These are phyloP conservation scores for Caloboletus firmus DNA, from an alignment of 1,284 basidiomycete genomes.

Conservation along the genomic window DNA sequence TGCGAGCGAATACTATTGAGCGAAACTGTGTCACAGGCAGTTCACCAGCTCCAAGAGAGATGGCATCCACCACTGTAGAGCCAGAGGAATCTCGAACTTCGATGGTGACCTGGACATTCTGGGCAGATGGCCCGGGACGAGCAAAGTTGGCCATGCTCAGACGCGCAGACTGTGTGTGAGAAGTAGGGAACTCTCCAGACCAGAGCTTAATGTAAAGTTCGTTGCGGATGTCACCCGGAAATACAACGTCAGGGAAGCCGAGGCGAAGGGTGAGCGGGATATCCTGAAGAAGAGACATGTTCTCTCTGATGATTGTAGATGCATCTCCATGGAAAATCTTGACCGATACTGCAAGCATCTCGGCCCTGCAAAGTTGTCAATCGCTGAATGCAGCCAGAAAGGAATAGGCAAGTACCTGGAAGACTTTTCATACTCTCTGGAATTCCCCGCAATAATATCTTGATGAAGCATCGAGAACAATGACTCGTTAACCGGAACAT, in stretches of 20 bases:
- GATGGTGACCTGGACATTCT: slow-evolving; percentile 87
- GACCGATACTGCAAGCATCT: slow-evolving; percentile 85
- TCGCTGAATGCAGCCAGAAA: background rate
- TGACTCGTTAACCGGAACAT: slow-evolving; percentile 79
- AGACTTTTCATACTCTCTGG: slow-evolving; percentile 83
- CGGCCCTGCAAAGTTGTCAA: slow-evolving; percentile 55
- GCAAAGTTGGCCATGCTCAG: slow-evolving; percentile 65
- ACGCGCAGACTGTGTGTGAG: slow-evolving; percentile 48
- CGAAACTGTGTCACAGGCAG: slow-evolving; percentile 77
- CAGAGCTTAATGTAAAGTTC: slow-evolving; percentile 95
- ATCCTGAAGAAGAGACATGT: slow-evolving; percentile 84
- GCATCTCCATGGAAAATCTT: slow-evolving; percentile 87
- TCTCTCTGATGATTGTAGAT: slow-evolving; percentile 75
- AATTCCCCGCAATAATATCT: slow-evolving; percentile 84
- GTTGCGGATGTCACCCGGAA: slow-evolving; percentile 89
- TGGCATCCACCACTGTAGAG: slow-evolving; percentile 67
- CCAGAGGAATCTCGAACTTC: slow-evolving; percentile 86
- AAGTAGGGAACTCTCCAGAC: slow-evolving; percentile 78
- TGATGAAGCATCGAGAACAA: slow-evolving; percentile 93
- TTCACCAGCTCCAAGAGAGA: slow-evolving; percentile 87
- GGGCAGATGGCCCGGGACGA: slow-evolving; percentile 51
- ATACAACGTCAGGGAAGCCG: slow-evolving; percentile 97
- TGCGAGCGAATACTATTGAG: slow-evolving; percentile 87
- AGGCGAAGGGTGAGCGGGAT: slow-evolving; percentile 82
- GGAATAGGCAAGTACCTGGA: slow-evolving; percentile 53